Percentiles rank a stretch among this genome's conserved stretches.
Conservation (phyloP, 306 rosid genomes). For the Crotalaria pallida region DNA sequence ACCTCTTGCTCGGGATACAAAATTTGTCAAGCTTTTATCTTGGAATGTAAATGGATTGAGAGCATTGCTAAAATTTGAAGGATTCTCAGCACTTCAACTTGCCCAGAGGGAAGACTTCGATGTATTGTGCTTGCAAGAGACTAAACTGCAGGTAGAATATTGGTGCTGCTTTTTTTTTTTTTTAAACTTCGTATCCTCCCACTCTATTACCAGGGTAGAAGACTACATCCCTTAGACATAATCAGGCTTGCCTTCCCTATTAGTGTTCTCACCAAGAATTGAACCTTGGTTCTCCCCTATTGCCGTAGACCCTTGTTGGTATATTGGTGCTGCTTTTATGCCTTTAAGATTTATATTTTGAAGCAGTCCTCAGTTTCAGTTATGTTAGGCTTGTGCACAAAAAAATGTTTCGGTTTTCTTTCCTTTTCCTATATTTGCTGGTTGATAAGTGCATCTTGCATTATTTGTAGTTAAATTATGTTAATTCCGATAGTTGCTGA, state of each 20-base stretch:
- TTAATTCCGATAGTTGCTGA: slow-evolving; percentile 1
- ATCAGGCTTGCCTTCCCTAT: too few relatives aligned
- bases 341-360: neutral
- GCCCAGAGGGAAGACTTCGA: slow-evolving; percentile 88
- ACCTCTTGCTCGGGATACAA: slow-evolving; percentile 50
- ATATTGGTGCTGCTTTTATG: slow-evolving; percentile 11
- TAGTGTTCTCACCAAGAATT: too few relatives aligned
- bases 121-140: slow-evolving; percentile 87
- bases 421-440: neutral
- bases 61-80: slow-evolving; percentile 73
- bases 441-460: neutral
- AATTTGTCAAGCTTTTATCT: slow-evolving; percentile 67
- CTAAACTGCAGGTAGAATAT: slow-evolving; percentile 79
- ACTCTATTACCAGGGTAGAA: too few relatives aligned
- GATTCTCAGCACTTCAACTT: slow-evolving; percentile 74
- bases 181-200: too few relatives aligned
- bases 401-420: neutral
- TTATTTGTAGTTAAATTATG: neutral
- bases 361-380: neutral
- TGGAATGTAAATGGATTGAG: slow-evolving; percentile 98
- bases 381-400: neutral
- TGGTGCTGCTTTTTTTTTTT: slow-evolving; percentile 12
- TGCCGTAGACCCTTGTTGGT: too few relatives aligned
- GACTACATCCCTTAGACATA: too few relatives aligned
- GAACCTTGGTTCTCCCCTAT: too few relatives aligned